These are phyloP conservation scores for Penicillium hesseltinei DNA, from an alignment of 2,329 filamentous ascomycete genomes.

Conservation along the genomic window DNA sequence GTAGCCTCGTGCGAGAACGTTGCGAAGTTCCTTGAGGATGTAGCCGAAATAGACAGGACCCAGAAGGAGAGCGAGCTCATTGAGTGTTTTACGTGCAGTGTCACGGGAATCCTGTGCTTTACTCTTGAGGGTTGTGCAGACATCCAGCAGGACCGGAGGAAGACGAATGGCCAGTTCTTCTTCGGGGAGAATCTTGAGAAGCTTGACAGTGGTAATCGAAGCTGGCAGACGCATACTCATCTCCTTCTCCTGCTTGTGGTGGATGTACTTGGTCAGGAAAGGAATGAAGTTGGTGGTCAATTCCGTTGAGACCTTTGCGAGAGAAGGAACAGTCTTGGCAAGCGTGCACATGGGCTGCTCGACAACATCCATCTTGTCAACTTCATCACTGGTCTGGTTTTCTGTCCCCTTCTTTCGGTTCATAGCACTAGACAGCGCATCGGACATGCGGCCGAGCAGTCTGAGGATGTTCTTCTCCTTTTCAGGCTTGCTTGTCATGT, in stretches of 20 bases:
- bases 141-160: constrained; percentile 81
- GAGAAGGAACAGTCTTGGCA: constrained; percentile 63
- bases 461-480: constrained; percentile 82
- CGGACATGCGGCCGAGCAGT: constrained; percentile 76
- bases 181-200: constrained; percentile 75
- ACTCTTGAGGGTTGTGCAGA: constrained; percentile 88
- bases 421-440: constrained; percentile 65
- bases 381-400: constrained; percentile 21
- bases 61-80: constrained; percentile 76
- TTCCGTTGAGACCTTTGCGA: constrained; percentile 68
- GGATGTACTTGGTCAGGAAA: constrained; percentile 76
- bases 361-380: constrained; percentile 30
- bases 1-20: constrained; percentile 79
- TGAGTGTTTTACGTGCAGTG: constrained; percentile 82
- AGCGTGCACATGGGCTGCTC: constrained; percentile 48
- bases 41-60: constrained; percentile 85
- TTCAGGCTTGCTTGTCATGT: constrained; percentile 76
- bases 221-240: constrained; percentile 91
- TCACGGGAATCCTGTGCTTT: constrained; percentile 86
- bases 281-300: constrained; percentile 74
- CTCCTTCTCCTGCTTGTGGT: constrained; percentile 90
- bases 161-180: constrained; percentile 71
- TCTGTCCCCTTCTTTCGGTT: constrained; percentile 26
- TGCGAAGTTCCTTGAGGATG: constrained; percentile 84
- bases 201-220: constrained; percentile 82